Base-by-base conservation (phyloP, 2,329 filamentous ascomycete species). In the Claviceps sp. region DNA sequence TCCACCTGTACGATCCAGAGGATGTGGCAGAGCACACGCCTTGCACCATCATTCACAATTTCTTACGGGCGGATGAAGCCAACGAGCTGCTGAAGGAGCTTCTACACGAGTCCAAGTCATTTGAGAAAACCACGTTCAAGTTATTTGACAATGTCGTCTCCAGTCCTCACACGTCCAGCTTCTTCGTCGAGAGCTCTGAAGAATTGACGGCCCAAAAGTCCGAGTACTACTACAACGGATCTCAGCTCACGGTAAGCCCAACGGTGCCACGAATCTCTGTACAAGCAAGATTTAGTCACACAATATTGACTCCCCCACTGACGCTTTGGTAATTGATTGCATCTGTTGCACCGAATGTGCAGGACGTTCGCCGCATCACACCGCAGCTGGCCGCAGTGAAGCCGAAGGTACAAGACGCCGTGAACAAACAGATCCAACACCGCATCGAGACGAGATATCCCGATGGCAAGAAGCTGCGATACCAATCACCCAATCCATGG, bases 11-110 rank as follows among this genome's bases (percentile, higher is more conserved):
- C 66, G 81, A 87, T 43, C 87, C 90, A 0, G 73, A 81, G 41
- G 89, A 95, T 59, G 80, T 97, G 46, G 85, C 87, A 48, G 75
- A 79, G 24, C 79, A 95, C 62, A 95, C 91, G 0, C 89, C 93
- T 1, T 96, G 90, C 68, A 90, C 87, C 11, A 86, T 97, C 57
- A 82, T 96, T 52, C 89, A 95, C 67, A 93, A 95, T 61, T 96
- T 97, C 59, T 73, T 98, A 0, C 82, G 88, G 0, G 34, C 74
- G 0, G 73, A 82, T 2, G 75, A 86, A 54, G 91, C 93, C 41
- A 84, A 89, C 57, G 73, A 76, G 1, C 73, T 98, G 13, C 72
- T 97, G 1, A 65, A 68, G 37, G 90, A 97, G 64, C 74, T 97
- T 40, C 68, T 96, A 1, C 69, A 76, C 1, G 89, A 96, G 67